Evolutionary conservation across 2,329 filamentous ascomycete genomes (phyloP).

Genomic region (Domatiomyces globalis): DNA sequence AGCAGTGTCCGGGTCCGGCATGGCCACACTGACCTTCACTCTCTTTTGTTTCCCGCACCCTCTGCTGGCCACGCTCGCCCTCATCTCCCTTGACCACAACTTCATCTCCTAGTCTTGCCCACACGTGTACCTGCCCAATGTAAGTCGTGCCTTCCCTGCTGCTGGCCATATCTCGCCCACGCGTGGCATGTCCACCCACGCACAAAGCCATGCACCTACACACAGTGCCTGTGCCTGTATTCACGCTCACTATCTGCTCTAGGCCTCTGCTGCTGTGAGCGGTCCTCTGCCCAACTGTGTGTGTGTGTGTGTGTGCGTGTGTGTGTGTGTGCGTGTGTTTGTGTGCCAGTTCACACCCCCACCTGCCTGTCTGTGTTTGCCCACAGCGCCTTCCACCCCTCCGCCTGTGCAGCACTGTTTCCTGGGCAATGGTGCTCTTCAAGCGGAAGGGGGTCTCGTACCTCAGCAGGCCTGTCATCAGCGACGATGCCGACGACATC

Average conservation of each 20-base stretch:
- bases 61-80: neutral
- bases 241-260: neutral
- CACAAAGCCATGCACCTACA: too few relatives aligned
- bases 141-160: neutral
- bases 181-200: neutral
- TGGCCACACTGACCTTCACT: neutral
- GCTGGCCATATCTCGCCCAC: neutral
- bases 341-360: too few relatives aligned
- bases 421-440: conserved; percentile 59
- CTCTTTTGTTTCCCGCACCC: conserved; percentile 1
- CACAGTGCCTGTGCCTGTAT: neutral
- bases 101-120: neutral
- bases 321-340: too few relatives aligned
- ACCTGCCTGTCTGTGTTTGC: neutral
- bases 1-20: neutral
- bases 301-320: neutral
- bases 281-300: neutral
- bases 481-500: conserved; percentile 74
- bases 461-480: conserved; percentile 53
- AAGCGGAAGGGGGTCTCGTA: conserved; percentile 91
- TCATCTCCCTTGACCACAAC: neutral
- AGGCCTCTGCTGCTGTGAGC: neutral
- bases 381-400: neutral
- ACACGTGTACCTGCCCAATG: neutral
- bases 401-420: neutral